A percentile compares a stretch with the other conserved stretches of the same genome.
Evolutionary conservation across 352 stramenopile genomes (phyloP).

Genomic region (Phytophthora aleatoria): DNA sequence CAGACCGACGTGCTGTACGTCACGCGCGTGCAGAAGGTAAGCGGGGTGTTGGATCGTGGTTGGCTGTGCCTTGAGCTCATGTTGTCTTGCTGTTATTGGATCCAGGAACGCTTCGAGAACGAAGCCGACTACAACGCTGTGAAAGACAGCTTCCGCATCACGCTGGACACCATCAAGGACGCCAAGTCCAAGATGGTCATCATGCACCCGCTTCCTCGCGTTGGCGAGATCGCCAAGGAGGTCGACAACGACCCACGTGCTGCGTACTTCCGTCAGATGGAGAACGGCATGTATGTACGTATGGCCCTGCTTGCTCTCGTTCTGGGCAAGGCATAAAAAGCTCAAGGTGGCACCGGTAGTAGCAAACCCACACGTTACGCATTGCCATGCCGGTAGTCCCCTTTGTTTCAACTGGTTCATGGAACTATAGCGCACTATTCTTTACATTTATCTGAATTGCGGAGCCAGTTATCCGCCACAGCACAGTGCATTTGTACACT

Average conservation of each 20-base stretch:
- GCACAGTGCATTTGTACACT: constrained; percentile 53
- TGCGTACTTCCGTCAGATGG: constrained; percentile 97
- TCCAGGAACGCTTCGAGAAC: constrained; percentile 94
- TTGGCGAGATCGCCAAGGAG: constrained; percentile 97
- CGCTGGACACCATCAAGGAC: constrained; percentile 59
- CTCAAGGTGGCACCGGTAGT: constrained; percentile 1
- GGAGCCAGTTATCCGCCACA: constrained; percentile 14
- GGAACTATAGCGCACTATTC: constrained; percentile 21
- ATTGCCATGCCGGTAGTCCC: constrained; percentile 1
- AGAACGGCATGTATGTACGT: constrained; percentile 99
- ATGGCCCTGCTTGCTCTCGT: constrained; percentile 98
- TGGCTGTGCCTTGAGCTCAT: constrained; percentile 1
- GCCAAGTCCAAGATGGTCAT: constrained; percentile 95
- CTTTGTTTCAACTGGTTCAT: constrained; percentile 23
- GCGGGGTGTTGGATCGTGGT: not conserved
- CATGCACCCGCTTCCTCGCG: constrained; percentile 98
- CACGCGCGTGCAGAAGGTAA: constrained; percentile 95
- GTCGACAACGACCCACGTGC: constrained; percentile 96
- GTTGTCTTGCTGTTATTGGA: not conserved
- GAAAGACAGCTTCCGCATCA: constrained; percentile 91
- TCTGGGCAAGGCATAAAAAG: constrained; percentile 75
- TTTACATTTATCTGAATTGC: constrained; percentile 18
- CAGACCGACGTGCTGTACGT: constrained; percentile 98
- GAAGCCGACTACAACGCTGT: constrained; percentile 95
- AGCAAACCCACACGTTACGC: constrained; percentile 4